Base-by-base conservation (phyloP, 2,329 filamentous ascomycete species). In the Bretziella fagacearum region DNA sequence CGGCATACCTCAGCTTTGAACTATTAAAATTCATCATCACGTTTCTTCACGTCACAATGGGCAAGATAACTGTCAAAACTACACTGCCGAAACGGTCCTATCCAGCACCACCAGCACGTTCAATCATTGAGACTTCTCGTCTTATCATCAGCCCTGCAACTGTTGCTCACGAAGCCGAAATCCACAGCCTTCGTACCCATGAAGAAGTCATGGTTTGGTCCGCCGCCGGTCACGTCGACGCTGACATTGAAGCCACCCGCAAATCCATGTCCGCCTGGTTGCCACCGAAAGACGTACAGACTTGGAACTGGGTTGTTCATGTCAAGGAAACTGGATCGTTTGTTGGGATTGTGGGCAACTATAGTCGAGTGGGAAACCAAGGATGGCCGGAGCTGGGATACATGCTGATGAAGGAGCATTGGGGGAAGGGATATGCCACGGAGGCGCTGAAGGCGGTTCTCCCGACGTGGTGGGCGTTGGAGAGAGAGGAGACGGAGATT, bases 141-240 rank as follows among this genome's bases (percentile, higher is more conserved):
- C 64, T 82, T 17, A 55, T 73, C 22, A 58, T 81, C 44, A 65
- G 75, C 13, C 69, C 70, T 2, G 59, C 73, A 32, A 54, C 55
- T 1, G 57, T 65, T 15, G 60, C 65, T 2, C 76, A 82, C 57
- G 60, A 72, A 2, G 58, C 62, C 1, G 67, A 62, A 5, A 51
- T 77, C 13, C 62, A 73, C 52, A 59, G 60, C 18, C 62, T 83
- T 46, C 72, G 77, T 20, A 64, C 63, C 11, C 65, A 77, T 56
- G 65, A 68, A 3, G 73, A 77, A 53, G 72, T 78, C 40, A 82
- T 83, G 79, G 58, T 59, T 47, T 77, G 69, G 65, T 77, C 76
- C 46, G 46, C 52, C 2, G 53, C 56, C 52, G 67, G 65, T 49
- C 48, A 53, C 6, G 53, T 61, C 6, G 69, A 78, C 59, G 51